phyloP scores from a whole-genome alignment of 257 asterid genomes.

The Solanum rostratum region DNA sequence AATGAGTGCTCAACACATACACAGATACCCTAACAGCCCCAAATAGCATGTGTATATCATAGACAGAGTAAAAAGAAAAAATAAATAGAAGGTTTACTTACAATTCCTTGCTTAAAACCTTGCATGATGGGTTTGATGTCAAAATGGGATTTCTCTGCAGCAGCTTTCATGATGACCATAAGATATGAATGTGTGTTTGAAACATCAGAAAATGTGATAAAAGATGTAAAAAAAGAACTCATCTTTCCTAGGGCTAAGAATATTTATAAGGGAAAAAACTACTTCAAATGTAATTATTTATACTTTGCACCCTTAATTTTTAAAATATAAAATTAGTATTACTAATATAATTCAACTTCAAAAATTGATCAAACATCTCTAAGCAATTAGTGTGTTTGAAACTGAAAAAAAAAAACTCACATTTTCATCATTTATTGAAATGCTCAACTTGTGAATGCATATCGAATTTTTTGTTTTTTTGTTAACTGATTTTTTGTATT shows the following conservation, averaged over 20 bases:
- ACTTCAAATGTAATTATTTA: background rate
- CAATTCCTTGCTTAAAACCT: conserved; percentile 2
- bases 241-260: background rate
- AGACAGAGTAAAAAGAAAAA: background rate
- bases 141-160: background rate
- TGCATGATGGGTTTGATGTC: background rate
- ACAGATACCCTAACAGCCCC: background rate
- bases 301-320: too few relatives aligned
- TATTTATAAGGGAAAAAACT: background rate
- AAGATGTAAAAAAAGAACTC: background rate
- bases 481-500: too few relatives aligned
- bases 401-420: too few relatives aligned
- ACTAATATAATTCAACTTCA: too few relatives aligned
- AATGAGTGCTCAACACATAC: background rate
- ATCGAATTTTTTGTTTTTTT: too few relatives aligned
- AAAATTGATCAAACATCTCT: too few relatives aligned
- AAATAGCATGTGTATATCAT: background rate
- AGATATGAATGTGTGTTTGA: background rate
- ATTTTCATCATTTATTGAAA: too few relatives aligned
- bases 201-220: background rate
- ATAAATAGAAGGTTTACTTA: background rate
- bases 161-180: background rate
- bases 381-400: too few relatives aligned
- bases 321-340: too few relatives aligned
- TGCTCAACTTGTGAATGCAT: too few relatives aligned